These are phyloP conservation scores for Chytriomyces sp. DNA, from an alignment of 192 early-diverging fungal species.

Conservation along the genomic window DNA sequence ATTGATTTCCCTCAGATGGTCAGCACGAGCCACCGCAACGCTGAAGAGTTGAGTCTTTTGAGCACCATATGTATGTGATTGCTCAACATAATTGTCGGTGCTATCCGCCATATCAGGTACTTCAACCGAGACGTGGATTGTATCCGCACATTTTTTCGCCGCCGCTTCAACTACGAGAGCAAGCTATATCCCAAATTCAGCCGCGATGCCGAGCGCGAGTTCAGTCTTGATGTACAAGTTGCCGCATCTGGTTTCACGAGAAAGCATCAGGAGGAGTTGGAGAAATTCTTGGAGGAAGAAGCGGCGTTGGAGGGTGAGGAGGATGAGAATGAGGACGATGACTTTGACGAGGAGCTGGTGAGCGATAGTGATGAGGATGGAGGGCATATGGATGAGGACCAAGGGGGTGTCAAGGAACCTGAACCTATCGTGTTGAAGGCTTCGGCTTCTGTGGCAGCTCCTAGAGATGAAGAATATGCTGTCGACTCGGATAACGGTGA, in stretches of 20 bases:
- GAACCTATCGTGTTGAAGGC: not conserved
- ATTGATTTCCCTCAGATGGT: slow-evolving; percentile 99
- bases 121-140: slow-evolving; percentile 99
- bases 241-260: slow-evolving; percentile 95
- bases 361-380: slow-evolving; percentile 14
- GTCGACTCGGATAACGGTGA: not conserved
- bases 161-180: slow-evolving; percentile 90
- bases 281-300: slow-evolving; percentile 45
- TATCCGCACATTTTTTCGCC: slow-evolving; percentile 90
- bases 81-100: not conserved
- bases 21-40: slow-evolving; percentile 92
- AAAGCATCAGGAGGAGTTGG: slow-evolving; percentile 87
- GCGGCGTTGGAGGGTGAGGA: slow-evolving; percentile 11
- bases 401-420: not conserved
- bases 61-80: slow-evolving; percentile 36
- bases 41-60: slow-evolving; percentile 62
- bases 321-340: slow-evolving; percentile 26
- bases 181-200: slow-evolving; percentile 88
- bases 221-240: slow-evolving; percentile 92
- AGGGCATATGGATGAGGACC: not conserved
- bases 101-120: too few species aligned
- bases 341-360: slow-evolving; percentile 21
- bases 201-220: slow-evolving; percentile 78
- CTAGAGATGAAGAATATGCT: not conserved
- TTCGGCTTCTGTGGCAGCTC: slow-evolving; percentile 1